Evolutionary conservation across 176 grass and related monocot species (phyloP).

Genomic region (Triticum aestivum): IWGSC_CS_RefSeq_v2.1 NC_057806.1:613723637-613724136

Average conservation of each 20-base stretch:
- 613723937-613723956: slow-evolving; percentile 93
- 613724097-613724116: slow-evolving; percentile 14
- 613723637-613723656: no score
- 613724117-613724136: background rate
- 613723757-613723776: slow-evolving; percentile 77
- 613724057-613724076: slow-evolving; percentile 14
- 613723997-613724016: slow-evolving; percentile 80
- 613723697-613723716: slow-evolving; percentile 19
- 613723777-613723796: slow-evolving; percentile 80
- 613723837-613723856: slow-evolving; percentile 29
- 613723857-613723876: slow-evolving; percentile 16
- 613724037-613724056: slow-evolving; percentile 27
- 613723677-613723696: no score
- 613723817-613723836: slow-evolving; percentile 76
- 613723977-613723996: slow-evolving; percentile 63
- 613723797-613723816: slow-evolving; percentile 88
- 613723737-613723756: slow-evolving; percentile 65
- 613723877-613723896: background rate
- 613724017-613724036: slow-evolving; percentile 75
- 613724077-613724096: slow-evolving; percentile 1
- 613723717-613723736: background rate
- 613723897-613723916: slow-evolving; percentile 9
- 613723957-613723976: slow-evolving; percentile 80
- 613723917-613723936: slow-evolving; percentile 43
- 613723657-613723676: background rate